Evolutionary conservation across 177 flowering plant genomes (phyloP).

Genomic region (Vitis hybrid): DNA sequence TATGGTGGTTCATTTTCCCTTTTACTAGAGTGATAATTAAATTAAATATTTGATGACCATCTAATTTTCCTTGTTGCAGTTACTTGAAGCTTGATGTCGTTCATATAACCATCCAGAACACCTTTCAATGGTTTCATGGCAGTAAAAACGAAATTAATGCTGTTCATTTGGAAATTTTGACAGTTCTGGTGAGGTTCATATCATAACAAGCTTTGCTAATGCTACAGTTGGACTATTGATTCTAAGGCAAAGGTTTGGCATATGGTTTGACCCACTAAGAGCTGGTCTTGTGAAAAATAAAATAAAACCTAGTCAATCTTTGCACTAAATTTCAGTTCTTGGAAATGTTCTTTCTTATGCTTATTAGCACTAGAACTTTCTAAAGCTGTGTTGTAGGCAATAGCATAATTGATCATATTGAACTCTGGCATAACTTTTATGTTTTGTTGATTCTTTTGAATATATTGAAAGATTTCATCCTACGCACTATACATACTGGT

Average conservation of each 20-base stretch:
- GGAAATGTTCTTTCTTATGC: too few relatives aligned
- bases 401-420: neutral
- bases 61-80: conserved; percentile 38
- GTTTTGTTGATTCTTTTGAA: neutral
- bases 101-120: conserved; percentile 84
- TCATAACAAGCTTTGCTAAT: too few relatives aligned
- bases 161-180: conserved; percentile 74
- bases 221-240: too few relatives aligned
- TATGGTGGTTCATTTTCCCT: neutral
- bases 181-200: conserved; percentile 49
- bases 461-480: neutral
- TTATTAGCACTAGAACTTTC: too few relatives aligned
- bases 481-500: neutral
- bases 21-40: neutral
- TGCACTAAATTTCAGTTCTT: too few relatives aligned
- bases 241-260: neutral
- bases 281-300: neutral
- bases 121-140: conserved; percentile 83
- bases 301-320: neutral
- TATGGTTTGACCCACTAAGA: neutral
- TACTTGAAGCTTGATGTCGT: conserved; percentile 91
- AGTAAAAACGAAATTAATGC: conserved; percentile 70
- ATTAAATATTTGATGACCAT: neutral
- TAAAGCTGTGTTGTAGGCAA: neutral
- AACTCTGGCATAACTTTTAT: neutral